phyloP scores from a whole-genome alignment of 164 flowering plant species.

The Liriodendron chinense region DNA sequence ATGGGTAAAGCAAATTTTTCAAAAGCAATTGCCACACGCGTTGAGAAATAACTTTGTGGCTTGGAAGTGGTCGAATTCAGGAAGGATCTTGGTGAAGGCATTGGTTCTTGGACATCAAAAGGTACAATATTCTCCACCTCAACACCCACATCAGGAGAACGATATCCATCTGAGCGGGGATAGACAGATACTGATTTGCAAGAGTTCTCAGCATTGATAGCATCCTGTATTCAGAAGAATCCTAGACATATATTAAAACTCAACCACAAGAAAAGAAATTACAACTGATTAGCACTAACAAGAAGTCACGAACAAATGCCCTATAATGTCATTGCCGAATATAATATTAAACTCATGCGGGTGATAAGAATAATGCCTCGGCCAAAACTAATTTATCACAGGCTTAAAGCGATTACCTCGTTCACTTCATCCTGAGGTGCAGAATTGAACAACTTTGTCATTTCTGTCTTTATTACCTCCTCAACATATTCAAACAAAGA shows the following conservation, averaged over 20 bases:
- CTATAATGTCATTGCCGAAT: too few species aligned
- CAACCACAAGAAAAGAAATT: neutral
- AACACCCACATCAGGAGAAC: slow-evolving; percentile 12
- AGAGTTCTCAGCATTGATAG: slow-evolving; percentile 3
- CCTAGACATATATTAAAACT: neutral
- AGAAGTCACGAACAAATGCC: neutral
- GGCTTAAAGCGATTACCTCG: slow-evolving; percentile 30
- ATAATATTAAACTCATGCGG: neutral
- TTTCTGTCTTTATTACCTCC: slow-evolving; percentile 47
- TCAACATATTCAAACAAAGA: slow-evolving; percentile 39
- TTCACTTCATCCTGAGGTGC: slow-evolving; percentile 9
- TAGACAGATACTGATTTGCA: slow-evolving; percentile 8
- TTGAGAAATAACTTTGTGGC: slow-evolving; percentile 12
- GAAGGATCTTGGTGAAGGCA: slow-evolving; percentile 7
- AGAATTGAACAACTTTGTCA: slow-evolving; percentile 20
- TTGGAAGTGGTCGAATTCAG: slow-evolving; percentile 2
- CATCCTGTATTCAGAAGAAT: slow-evolving; percentile 32
- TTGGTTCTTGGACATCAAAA: slow-evolving; percentile 18
- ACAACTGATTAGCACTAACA: neutral
- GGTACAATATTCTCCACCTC: slow-evolving; percentile 16
- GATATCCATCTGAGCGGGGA: slow-evolving; percentile 10
- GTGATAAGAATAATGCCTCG: neutral
- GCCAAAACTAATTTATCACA: neutral
- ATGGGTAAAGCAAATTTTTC: slow-evolving; percentile 34
- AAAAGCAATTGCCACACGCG: slow-evolving; percentile 35